These are phyloP conservation scores for Aureobasidium sp. DNA, from an alignment of 2,329 filamentous ascomycete species.

Conservation along the genomic window DNA sequence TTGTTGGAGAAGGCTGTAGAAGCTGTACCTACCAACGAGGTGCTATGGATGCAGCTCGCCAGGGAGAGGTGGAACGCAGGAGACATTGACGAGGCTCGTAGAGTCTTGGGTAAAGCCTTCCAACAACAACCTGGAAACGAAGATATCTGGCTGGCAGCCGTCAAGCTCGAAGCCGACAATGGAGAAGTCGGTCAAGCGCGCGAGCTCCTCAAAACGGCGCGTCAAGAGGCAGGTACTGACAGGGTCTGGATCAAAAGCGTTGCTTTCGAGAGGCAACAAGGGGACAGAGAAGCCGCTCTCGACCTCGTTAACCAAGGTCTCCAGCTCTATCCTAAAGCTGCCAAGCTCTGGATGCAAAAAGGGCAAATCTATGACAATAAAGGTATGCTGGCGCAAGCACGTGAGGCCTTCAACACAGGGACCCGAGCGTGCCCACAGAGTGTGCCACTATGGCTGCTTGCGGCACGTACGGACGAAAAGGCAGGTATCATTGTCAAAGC, in stretches of 20 bases:
- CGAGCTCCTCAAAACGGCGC: constrained; percentile 71
- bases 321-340: constrained; percentile 73
- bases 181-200: constrained; percentile 74
- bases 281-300: constrained; percentile 71
- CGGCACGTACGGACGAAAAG: constrained; percentile 79
- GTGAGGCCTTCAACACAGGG: constrained; percentile 82
- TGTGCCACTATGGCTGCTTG: constrained; percentile 83
- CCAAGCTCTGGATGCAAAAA: constrained; percentile 98
- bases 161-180: constrained; percentile 92
- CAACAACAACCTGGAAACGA: constrained; percentile 94
- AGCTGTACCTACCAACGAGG: constrained; percentile 83
- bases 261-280: constrained; percentile 81
- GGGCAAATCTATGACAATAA: constrained; percentile 91
- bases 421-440: constrained; percentile 81
- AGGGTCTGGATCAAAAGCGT: constrained; percentile 96
- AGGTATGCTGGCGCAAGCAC: constrained; percentile 71
- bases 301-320: constrained; percentile 83
- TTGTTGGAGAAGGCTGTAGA: constrained; percentile 90
- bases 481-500: constrained; percentile 82
- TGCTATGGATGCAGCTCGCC: constrained; percentile 91
- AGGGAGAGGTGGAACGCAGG: constrained; percentile 90
- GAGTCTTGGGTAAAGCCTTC: constrained; percentile 83
- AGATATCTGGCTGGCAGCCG: constrained; percentile 93
- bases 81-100: constrained; percentile 77
- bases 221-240: constrained; percentile 85